Percentiles rank a stretch among this genome's conserved stretches.
Evolutionary conservation across 2,329 filamentous ascomycete genomes (phyloP).

Genomic region (Neonectria punicea): DNA sequence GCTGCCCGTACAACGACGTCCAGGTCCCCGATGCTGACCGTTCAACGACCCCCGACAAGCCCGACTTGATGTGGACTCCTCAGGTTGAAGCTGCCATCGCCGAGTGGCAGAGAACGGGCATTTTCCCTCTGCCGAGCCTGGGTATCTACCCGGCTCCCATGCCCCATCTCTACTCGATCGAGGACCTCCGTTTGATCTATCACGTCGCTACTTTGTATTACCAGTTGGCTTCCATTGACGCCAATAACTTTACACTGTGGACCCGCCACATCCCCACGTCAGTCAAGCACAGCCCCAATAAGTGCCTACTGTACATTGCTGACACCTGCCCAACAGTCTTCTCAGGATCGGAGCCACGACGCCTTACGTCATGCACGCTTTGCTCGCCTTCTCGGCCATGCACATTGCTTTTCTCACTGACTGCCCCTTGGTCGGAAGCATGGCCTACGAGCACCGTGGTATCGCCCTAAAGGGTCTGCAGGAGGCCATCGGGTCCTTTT

Average conservation of each 20-base stretch:
- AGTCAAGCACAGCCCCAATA: slow-evolving; percentile 50
- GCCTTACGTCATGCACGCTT: slow-evolving; percentile 91
- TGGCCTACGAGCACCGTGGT: slow-evolving; percentile 89
- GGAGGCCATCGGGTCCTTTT: slow-evolving; percentile 87
- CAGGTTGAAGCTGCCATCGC: slow-evolving; percentile 85
- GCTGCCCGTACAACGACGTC: slow-evolving; percentile 96
- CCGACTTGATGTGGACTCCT: slow-evolving; percentile 84
- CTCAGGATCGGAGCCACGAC: slow-evolving; percentile 84
- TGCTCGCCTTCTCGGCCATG: slow-evolving; percentile 93
- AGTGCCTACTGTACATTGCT: slow-evolving; percentile 19
- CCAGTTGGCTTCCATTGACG: slow-evolving; percentile 80
- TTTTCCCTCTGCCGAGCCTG: slow-evolving; percentile 87
- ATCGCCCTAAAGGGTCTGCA: slow-evolving; percentile 88
- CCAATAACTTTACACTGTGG: slow-evolving; percentile 90
- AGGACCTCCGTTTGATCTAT: slow-evolving; percentile 88
- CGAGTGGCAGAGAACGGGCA: slow-evolving; percentile 84
- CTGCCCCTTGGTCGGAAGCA: slow-evolving; percentile 84
- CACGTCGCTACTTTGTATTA: slow-evolving; percentile 89
- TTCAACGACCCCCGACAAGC: slow-evolving; percentile 69
- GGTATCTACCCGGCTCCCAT: slow-evolving; percentile 79
- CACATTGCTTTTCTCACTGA: slow-evolving; percentile 91
- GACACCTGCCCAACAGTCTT: slow-evolving; percentile 38
- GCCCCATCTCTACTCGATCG: slow-evolving; percentile 77
- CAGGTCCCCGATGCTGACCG: slow-evolving; percentile 71
- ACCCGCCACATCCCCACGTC: slow-evolving; percentile 92